Percentiles rank a stretch among this genome's conserved stretches.
Conservation (phyloP, 495 filamentous ascomycete genomes). For the Xylaria venustula region DNA sequence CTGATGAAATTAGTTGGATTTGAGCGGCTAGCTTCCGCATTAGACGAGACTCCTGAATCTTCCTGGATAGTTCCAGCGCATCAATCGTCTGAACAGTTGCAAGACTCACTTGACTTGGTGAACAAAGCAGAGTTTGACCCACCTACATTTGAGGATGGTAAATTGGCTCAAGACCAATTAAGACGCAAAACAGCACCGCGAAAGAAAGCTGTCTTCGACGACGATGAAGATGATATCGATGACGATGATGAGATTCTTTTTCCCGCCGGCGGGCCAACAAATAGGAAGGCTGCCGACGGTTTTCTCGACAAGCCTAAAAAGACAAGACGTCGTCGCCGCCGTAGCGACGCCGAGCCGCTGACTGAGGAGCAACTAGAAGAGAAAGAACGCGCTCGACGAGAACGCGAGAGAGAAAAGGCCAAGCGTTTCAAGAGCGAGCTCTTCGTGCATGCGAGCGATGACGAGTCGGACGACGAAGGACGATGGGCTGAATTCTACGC, state of each 20-base stretch:
- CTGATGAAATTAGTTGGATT: conserved; percentile 77
- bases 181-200: conserved; percentile 60
- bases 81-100: conserved; percentile 60
- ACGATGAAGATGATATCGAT: conserved; percentile 56
- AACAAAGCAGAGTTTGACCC: conserved; percentile 71
- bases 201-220: conserved; percentile 58
- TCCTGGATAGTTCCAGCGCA: conserved; percentile 76
- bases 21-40: conserved; percentile 58
- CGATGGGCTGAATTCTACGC: conserved; percentile 67
- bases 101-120: conserved; percentile 59
- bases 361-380: conserved; percentile 41
- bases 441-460: conserved; percentile 75
- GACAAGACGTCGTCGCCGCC: conserved; percentile 38
- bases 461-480: conserved; percentile 71
- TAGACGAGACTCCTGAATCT: conserved; percentile 68
- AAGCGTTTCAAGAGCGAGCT: conserved; percentile 79
- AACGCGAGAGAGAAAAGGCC: conserved; percentile 61
- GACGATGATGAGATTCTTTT: conserved; percentile 64
- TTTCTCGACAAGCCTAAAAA: conserved; percentile 48
- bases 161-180: conserved; percentile 71
- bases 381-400: conserved; percentile 50
- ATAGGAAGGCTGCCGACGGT: conserved; percentile 45
- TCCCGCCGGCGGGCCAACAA: conserved; percentile 63
- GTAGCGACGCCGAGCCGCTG: conserved; percentile 48
- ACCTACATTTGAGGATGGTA: conserved; percentile 65